Conservation (phyloP, 2,329 filamentous ascomycete genomes). For the Penicillium hesseltinei region DNA sequence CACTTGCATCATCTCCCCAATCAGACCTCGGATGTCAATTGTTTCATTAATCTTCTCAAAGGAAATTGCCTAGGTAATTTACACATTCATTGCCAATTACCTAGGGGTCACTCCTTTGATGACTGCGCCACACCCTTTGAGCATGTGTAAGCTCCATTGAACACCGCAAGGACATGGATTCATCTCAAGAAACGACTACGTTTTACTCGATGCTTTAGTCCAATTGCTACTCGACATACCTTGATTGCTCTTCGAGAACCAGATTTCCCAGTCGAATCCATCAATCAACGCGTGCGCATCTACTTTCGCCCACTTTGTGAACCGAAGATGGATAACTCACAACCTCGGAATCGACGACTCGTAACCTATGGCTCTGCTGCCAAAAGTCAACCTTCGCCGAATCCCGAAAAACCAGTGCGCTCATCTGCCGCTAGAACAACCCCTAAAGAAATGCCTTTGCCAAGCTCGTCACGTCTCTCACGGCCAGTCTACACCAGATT, state of each 20-base stretch:
- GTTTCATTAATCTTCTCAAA: neutral
- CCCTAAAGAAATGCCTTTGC: neutral
- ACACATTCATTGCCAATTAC: neutral
- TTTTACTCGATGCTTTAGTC: neutral
- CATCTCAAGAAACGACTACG: neutral
- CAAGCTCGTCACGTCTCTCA: neutral
- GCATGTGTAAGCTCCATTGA: conserved; percentile 3
- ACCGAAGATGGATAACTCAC: conserved; percentile 20
- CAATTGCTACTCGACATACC: neutral
- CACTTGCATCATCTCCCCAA: conserved; percentile 5
- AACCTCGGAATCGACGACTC: conserved; percentile 28
- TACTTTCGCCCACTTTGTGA: neutral
- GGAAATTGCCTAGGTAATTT: neutral
- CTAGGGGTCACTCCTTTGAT: neutral
- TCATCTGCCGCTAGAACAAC: neutral
- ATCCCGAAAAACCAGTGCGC: neutral
- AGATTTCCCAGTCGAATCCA: neutral
- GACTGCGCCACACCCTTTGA: conserved; percentile 1
- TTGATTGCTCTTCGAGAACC: neutral
- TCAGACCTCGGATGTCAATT: neutral
- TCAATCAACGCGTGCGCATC: neutral
- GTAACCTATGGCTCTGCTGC: conserved; percentile 41
- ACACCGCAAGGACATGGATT: conserved; percentile 2
- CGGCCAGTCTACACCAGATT: neutral
- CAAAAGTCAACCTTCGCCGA: conserved; percentile 10